phyloP scores from a whole-genome alignment of 305 asterid species.

The Withania somnifera region DNA sequence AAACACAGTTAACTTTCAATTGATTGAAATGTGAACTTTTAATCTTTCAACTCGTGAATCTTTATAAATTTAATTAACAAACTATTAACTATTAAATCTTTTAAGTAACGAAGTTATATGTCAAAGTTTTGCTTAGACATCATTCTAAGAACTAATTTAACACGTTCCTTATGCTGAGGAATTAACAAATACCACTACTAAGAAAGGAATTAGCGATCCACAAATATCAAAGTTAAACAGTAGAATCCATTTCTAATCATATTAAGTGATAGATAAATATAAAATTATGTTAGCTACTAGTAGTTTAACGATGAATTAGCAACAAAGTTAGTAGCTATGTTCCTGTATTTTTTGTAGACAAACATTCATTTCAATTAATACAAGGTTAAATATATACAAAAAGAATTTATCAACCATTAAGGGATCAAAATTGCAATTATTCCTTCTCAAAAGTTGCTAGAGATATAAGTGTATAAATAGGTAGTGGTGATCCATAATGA shows the following conservation, averaged over 20 bases:
- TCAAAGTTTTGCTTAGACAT: background rate
- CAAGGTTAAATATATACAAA: background rate
- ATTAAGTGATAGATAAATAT: too few relatives aligned
- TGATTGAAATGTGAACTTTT: background rate
- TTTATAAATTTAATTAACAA: background rate
- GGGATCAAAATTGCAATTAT: background rate
- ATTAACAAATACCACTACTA: too few relatives aligned
- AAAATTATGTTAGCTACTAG: too few relatives aligned
- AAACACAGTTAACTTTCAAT: background rate
- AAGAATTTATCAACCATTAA: background rate
- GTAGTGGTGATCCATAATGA: slow-evolving; percentile 10
- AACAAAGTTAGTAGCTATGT: too few relatives aligned
- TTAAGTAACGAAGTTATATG: background rate
- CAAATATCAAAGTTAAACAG: too few relatives aligned
- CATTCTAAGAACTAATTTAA: too few relatives aligned
- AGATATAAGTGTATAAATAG: background rate
- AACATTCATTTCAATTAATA: background rate
- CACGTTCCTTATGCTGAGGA: too few relatives aligned
- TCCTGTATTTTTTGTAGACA: too few relatives aligned
- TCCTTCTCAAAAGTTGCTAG: background rate
- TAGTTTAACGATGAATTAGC: too few relatives aligned
- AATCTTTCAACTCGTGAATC: background rate
- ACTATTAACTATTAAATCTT: background rate
- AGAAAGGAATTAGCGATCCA: too few relatives aligned
- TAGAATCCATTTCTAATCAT: too few relatives aligned